These are phyloP conservation scores for Rhodamnia argentea DNA, from an alignment of 345 rosid species.

Conservation along the genomic window DNA sequence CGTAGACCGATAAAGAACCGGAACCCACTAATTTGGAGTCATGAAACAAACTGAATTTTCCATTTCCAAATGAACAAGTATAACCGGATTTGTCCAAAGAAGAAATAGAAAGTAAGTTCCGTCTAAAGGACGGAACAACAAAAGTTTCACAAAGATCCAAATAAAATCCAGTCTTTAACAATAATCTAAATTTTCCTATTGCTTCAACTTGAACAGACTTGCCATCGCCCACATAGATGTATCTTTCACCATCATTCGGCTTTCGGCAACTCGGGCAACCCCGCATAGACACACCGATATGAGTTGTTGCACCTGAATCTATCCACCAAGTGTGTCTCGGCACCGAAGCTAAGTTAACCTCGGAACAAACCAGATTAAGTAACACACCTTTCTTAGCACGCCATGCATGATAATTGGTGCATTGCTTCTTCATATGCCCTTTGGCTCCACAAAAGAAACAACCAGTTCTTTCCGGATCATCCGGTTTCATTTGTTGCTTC, in stretches of 20 bases:
- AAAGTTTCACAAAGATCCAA: not conserved
- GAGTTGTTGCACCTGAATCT: not conserved
- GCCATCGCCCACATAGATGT: too few relatives aligned
- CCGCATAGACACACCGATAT: not conserved
- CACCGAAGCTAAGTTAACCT: slow-evolving; percentile 1
- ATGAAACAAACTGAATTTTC: not conserved
- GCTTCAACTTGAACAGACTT: too few relatives aligned
- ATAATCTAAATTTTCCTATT: too few relatives aligned
- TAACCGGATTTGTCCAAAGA: slow-evolving; percentile 1
- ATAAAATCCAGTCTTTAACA: not conserved
- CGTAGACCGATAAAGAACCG: not conserved
- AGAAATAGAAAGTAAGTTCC: slow-evolving; percentile 1
- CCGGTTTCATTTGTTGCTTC: not conserved
- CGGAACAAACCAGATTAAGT: not conserved
- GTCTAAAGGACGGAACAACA: not conserved
- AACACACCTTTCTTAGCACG: slow-evolving; percentile 1
- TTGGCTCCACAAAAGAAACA: not conserved
- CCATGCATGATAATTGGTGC: not conserved
- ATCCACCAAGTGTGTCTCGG: slow-evolving; percentile 4
- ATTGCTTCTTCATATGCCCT: not conserved
- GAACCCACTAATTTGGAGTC: not conserved
- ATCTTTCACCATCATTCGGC: too few relatives aligned
- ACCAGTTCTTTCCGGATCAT: not conserved
- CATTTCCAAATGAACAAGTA: slow-evolving; percentile 4
- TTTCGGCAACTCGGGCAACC: not conserved